Evolutionary conservation across 768 basidiomycete genomes (phyloP).

Genomic region (Hebeloma cylindrosporum): DNA sequence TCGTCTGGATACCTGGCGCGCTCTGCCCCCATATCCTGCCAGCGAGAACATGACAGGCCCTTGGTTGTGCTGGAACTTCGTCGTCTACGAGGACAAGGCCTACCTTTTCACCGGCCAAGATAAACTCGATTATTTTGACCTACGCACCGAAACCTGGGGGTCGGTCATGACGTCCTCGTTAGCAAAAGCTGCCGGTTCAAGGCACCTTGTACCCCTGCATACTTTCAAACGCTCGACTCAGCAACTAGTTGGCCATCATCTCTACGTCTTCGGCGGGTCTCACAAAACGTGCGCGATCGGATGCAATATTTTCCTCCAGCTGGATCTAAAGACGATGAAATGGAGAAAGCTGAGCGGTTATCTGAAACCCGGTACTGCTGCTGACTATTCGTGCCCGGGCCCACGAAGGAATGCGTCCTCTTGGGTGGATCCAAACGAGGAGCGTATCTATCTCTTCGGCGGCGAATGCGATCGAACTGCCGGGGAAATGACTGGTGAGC

Average conservation of each 20-base stretch:
- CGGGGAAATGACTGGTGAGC: slow-evolving; percentile 23
- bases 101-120: slow-evolving; percentile 32
- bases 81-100: slow-evolving; percentile 17
- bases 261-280: slow-evolving; percentile 37
- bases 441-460: slow-evolving; percentile 32
- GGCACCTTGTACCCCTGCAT: slow-evolving; percentile 3
- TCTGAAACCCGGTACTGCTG: slow-evolving; percentile 10
- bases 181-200: slow-evolving; percentile 18
- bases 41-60: background rate
- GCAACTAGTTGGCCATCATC: too few relatives aligned
- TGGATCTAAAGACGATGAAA: slow-evolving; percentile 29
- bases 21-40: slow-evolving; percentile 1
- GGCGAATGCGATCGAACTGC: slow-evolving; percentile 34
- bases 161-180: slow-evolving; percentile 22
- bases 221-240: slow-evolving; percentile 9
- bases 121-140: slow-evolving; percentile 31
- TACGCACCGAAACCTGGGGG: slow-evolving; percentile 31
- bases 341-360: slow-evolving; percentile 27
- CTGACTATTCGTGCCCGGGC: slow-evolving; percentile 26
- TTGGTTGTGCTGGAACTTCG: background rate
- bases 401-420: slow-evolving; percentile 29
- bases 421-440: slow-evolving; percentile 31
- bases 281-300: slow-evolving; percentile 26
- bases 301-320: slow-evolving; percentile 33
- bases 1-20: slow-evolving; percentile 2